A percentile compares a stretch with the other conserved stretches of the same genome.
These are phyloP conservation scores for Proteromonas lacertae DNA, from an alignment of 352 stramenopile species.

Conservation along the genomic window DNA sequence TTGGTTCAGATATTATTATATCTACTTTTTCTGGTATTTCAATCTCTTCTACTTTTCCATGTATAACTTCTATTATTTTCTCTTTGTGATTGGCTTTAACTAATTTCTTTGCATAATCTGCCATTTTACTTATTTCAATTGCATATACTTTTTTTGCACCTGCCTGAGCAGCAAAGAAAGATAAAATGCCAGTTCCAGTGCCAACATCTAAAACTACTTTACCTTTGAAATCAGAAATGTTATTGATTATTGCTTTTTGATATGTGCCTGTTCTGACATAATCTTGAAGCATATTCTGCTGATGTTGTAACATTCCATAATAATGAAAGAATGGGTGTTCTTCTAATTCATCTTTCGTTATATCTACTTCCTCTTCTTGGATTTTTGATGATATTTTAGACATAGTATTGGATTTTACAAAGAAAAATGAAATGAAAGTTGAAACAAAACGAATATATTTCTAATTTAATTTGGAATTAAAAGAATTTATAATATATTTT, in stretches of 20 bases:
- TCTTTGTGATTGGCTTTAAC: background rate
- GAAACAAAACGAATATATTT: too few relatives aligned
- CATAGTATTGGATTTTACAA: too few relatives aligned
- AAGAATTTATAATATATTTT: too few relatives aligned
- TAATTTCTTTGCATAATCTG: background rate
- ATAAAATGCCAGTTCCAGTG: slow-evolving; percentile 57
- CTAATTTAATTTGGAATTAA: too few relatives aligned
- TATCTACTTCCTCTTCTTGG: too few relatives aligned
- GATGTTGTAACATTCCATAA: too few relatives aligned
- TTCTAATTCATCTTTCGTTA: too few relatives aligned
- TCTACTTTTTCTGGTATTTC: slow-evolving; percentile 61
- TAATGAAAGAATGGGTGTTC: too few relatives aligned
- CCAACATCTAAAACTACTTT: too few relatives aligned
- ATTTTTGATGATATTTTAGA: too few relatives aligned
- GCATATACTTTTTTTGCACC: slow-evolving; percentile 57
- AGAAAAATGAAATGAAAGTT: too few relatives aligned
- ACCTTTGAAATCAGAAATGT: slow-evolving; percentile 41
- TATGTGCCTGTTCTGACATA: slow-evolving; percentile 69
- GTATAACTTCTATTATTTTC: slow-evolving; percentile 33
- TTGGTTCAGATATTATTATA: slow-evolving; percentile 71
- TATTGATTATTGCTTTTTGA: slow-evolving; percentile 45
- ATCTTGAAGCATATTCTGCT: too few relatives aligned
- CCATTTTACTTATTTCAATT: slow-evolving; percentile 21
- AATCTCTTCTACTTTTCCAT: slow-evolving; percentile 69
- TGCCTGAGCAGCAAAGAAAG: slow-evolving; percentile 69